Conservation (phyloP, 139 green algal species). For the Penium margaritaceum region DNA sequence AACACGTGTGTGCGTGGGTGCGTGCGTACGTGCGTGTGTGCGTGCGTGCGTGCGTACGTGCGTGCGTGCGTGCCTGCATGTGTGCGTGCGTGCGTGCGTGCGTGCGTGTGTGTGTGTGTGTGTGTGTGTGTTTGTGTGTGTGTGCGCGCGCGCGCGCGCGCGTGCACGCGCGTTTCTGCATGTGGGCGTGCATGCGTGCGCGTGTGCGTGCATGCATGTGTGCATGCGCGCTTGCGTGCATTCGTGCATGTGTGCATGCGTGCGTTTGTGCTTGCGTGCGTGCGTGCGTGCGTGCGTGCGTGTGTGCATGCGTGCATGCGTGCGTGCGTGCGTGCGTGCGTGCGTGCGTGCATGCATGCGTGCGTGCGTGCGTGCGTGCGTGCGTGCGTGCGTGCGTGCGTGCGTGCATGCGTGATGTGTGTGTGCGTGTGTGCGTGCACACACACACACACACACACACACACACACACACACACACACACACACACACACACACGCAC, state of each 20-base stretch:
- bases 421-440: no score
- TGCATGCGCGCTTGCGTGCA: not conserved
- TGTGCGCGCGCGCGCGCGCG: not conserved
- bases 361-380: not conserved
- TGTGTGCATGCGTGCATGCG: not conserved
- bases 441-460: no score
- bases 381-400: no score
- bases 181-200: not conserved
- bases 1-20: conserved; percentile 19
- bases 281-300: not conserved
- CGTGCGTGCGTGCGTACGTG: not conserved
- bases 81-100: not conserved
- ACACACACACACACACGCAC: no score
- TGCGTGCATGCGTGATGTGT: no score
- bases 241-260: not conserved
- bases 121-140: not conserved
- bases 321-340: not conserved
- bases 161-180: not conserved
- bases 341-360: not conserved
- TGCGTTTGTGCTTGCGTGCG: not conserved
- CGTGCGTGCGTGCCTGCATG: not conserved
- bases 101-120: not conserved
- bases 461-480: no score
- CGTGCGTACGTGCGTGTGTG: conserved; percentile 1
- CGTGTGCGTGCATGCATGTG: not conserved